A percentile compares a stretch with the other conserved stretches of the same genome.
phyloP scores from a whole-genome alignment of 2,329 filamentous ascomycete species.

The Teratosphaeria destructans region DNA sequence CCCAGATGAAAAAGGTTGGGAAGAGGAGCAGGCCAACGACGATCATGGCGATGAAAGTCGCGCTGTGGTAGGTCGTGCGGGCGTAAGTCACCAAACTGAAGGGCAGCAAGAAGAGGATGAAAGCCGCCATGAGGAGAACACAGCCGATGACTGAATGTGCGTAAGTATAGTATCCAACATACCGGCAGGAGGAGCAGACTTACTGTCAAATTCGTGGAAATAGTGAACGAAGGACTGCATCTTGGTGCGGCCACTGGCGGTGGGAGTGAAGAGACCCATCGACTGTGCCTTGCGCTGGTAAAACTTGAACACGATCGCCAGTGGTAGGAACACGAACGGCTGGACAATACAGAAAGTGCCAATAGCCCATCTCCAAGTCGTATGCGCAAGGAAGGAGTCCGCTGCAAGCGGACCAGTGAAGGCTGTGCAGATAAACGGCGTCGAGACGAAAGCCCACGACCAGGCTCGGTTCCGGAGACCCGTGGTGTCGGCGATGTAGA shows the following conservation, averaged over 20 bases:
- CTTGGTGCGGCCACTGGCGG: slow-evolving; percentile 12
- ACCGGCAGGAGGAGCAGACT: slow-evolving; percentile 2
- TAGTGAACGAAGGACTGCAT: slow-evolving; percentile 18
- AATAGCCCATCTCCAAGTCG: slow-evolving; percentile 23
- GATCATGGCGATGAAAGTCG: slow-evolving; percentile 31
- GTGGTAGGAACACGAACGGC: slow-evolving; percentile 18
- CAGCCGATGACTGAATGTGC: slow-evolving; percentile 14
- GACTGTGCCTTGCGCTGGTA: slow-evolving; percentile 22
- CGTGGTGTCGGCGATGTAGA: slow-evolving; percentile 26
- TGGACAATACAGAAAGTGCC: slow-evolving; percentile 23
- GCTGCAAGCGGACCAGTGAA: slow-evolving; percentile 21
- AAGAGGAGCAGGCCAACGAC: slow-evolving; percentile 23
- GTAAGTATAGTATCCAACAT: not conserved
- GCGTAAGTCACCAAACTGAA: slow-evolving; percentile 44
- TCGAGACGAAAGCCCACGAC: slow-evolving; percentile 22
- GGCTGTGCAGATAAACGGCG: slow-evolving; percentile 25
- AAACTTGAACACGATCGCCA: slow-evolving; percentile 20
- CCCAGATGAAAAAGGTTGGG: slow-evolving; percentile 44
- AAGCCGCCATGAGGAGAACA: slow-evolving; percentile 33
- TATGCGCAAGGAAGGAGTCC: slow-evolving; percentile 13
- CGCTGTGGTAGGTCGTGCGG: slow-evolving; percentile 24
- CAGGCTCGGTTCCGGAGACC: slow-evolving; percentile 22
- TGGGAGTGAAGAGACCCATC: slow-evolving; percentile 7
- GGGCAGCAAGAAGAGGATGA: slow-evolving; percentile 56
- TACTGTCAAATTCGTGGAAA: slow-evolving; percentile 22